Evolutionary conservation across 2,329 filamentous ascomycete genomes (phyloP), one percentile per base, ranked within the genome.

Genomic region (Penicillium polonicum): DNA sequence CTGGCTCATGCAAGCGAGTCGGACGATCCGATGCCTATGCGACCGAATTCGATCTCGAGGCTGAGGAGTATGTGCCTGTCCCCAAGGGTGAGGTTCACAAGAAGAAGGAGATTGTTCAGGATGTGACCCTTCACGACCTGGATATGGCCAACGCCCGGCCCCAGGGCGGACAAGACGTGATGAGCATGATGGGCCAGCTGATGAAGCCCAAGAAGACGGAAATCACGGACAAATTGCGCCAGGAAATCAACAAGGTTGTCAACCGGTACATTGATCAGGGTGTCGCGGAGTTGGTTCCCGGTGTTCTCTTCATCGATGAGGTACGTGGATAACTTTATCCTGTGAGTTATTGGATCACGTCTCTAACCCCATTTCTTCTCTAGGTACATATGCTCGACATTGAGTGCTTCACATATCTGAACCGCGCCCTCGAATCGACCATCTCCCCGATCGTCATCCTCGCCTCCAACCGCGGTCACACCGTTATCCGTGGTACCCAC

Each of bases 141-240:
- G 94, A 99, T 72, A 89, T 97, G 62, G 94, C 94, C 64, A 99
- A 99, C 71, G 90, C 94, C 15, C 83, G 93, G 69, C 94, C 94
- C 5, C 92, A 97, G 80, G 94, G 94, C 52, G 94, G 94, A 44
- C 94, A 99, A 81, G 94, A 99, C 76, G 96, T 99, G 65, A 97
- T 99, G 92, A 97, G 92, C 80, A 97, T 99, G 94, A 97, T 99
- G 93, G 94, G 94, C 69, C 94, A 99, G 78, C 80, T 99, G 71
- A 97, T 97, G 92, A 97, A 97, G 84, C 94, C 94, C 61, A 95
- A 95, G 82, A 97, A 97, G 87, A 99, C 94, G 6, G 94, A 99
- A 76, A 97, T 99, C 71, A 99, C 94, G 31, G 94, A 99, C 78
- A 99, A 99, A 81, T 81, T 99, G 71, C 86, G 94, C 60, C 82